phyloP scores from a whole-genome alignment of 139 green algal genomes.

The Axilococcus clingmanii region DNA sequence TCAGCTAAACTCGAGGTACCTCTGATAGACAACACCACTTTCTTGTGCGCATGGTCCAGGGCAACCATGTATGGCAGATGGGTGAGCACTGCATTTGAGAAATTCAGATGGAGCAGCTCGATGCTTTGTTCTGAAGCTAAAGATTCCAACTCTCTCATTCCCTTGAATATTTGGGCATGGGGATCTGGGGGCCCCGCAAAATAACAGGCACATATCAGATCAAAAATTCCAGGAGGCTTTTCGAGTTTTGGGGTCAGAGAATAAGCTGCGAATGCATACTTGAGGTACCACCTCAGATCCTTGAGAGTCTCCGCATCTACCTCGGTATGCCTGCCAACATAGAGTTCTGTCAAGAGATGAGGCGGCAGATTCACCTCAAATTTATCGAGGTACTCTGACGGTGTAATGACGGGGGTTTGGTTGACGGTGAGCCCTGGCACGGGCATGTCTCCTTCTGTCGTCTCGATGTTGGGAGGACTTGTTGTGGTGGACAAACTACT shows the following conservation, averaged over 20 bases:
- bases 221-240: neutral
- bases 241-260: slow-evolving; percentile 14
- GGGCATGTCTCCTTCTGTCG: neutral
- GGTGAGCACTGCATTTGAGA: slow-evolving; percentile 18
- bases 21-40: slow-evolving; percentile 22
- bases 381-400: slow-evolving; percentile 26
- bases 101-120: slow-evolving; percentile 28
- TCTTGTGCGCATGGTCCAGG: slow-evolving; percentile 10
- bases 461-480: neutral
- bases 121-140: slow-evolving; percentile 11
- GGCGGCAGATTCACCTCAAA: slow-evolving; percentile 15
- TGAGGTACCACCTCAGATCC: slow-evolving; percentile 10
- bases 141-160: slow-evolving; percentile 11
- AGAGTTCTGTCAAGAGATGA: slow-evolving; percentile 18
- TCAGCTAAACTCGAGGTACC: slow-evolving; percentile 18
- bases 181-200: neutral
- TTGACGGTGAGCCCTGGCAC: slow-evolving; percentile 12
- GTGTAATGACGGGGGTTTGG: slow-evolving; percentile 31
- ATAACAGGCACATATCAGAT: neutral
- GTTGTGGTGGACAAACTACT: neutral
- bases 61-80: slow-evolving; percentile 42
- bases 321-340: slow-evolving; percentile 14
- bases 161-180: slow-evolving; percentile 10
- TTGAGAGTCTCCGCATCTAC: slow-evolving; percentile 7
- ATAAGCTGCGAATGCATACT: slow-evolving; percentile 26